Base-by-base conservation (phyloP, 306 rosid genomes). In the Gillenia trifoliata region DNA sequence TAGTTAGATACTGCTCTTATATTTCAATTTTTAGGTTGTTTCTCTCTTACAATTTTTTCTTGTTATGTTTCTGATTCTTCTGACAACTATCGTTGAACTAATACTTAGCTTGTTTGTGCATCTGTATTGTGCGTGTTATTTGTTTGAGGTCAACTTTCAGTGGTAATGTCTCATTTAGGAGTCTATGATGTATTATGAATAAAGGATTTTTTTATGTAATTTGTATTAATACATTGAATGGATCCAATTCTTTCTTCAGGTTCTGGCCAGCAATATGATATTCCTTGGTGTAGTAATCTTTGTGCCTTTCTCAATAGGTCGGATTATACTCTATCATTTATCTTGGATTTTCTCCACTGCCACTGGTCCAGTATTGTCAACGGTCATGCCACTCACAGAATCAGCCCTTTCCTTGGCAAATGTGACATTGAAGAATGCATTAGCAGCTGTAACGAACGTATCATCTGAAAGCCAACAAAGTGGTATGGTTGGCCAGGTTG, bases 251-350 rank as follows among this genome's bases (percentile, higher is more conserved):
- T 78, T 26, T 78, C 34, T 81, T 81, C 90, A 95, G 99, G 99
- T 95, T 71, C 85, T 95, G 73, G 99, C 98, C 3, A 95, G 99
- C 89, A 95, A 95, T 86, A 92, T 95, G 99, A 95, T 95, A 89
- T 95, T 95, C 88, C 97, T 95, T 66, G 99, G 96, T 10, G 96
- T 90, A 36, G 96, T 95, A 57, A 90, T 95, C 85, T 87, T 92
- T 84, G 89, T 95, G 76, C 99, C 99, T 43, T 95, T 95, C 74
- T 84, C 98, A 30, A 78, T 95, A 63, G 99, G 99, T 68, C 96
- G 99, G 30, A 59, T 92, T 70, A 89, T 92, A 74, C 92, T 95
- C 62, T 84, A 90, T 82, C 83, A 86, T 77, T 56, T 89, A 61
- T 90, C 96, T 33, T 92, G 96, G 97, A 70, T 90, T 86, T 92